Evolutionary conservation across 1,139 yeast species (phyloP), one percentile per base, ranked within the genome.

Genomic region (Saccharomyces hybrid): DNA sequence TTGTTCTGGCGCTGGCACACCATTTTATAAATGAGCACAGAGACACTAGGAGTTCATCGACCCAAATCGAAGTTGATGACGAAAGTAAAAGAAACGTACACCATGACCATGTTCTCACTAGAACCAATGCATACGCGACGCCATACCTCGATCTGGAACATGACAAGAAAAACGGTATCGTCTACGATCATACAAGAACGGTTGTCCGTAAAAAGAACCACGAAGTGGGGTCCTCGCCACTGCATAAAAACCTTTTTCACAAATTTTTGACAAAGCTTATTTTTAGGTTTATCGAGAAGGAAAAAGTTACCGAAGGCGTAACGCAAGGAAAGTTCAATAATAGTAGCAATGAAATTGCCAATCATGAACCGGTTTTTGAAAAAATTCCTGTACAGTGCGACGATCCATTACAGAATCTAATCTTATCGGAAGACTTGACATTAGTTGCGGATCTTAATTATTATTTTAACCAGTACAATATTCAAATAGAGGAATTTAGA

Each of bases 401-500:
- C 42, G 59, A 61, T 44, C 65, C 65, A 6, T 61, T 62, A 49
- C 59, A 56, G 47, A 63, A 63, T 41, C 55, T 62, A 34, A 56
- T 60, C 44, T 57, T 61, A 28, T 61, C 58, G 9, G 64, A 63
- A 46, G 75, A 73, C 52, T 56, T 67, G 41, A 67, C 66, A 54
- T 70, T 79, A 25, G 73, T 72, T 1, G 73, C 78, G 8, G 82
- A 83, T 58, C 70, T 90, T 52, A 69, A 78, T 27, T 88, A 87
- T 67, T 91, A 90, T 67, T 83, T 86, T 11, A 72, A 74, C 50
- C 76, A 83, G 49, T 72, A 84, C 55, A 86, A 83, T 1, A 73
- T 87, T 31, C 83, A 79, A 31, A 73, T 89, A 46, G 79, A 78
- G 54, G 83, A 79, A 56, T 81, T 80, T 64, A 76, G 75, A 25